Base-by-base conservation (phyloP, 176 grass and related monocot genomes). In the Triticum aestivum region DNA sequence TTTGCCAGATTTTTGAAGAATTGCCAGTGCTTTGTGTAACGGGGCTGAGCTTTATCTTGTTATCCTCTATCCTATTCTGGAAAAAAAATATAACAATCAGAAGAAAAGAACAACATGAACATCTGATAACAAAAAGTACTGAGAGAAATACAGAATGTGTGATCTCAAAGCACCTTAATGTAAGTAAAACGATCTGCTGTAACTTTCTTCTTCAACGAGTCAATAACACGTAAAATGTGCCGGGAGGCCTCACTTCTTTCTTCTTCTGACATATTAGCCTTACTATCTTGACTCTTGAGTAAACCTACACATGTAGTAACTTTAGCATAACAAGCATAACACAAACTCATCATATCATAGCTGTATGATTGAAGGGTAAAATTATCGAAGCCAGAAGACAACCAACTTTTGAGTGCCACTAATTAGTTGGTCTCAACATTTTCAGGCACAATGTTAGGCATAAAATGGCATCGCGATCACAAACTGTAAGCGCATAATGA, bases 51-150 rank as follows among this genome's bases (percentile, higher is more conserved):
- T 94, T 98, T 82, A 86, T 89, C 85, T 66, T 94, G 79, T 96
- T 96, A 74, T 87, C 92, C 39, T 84, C 93, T 77, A 98, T 83
- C 79, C 83, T 98, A 91, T 91, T 90, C 96, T 98, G 96, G 2
- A 76, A 86, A 26, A 83, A 81, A 69, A 26, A 87, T 41, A 86
- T 34, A 79, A 39, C 15, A 68, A 24, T 47, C 49, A 70, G 30
- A 8, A 51, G 41, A 70, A 20, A 61, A 54, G 6, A 20, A 79
- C 44, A 74, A 13, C 20, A 59, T 59, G 59, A n/a, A 26, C 21
- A 90, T 79, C 23, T 64, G 33, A 37, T 49, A 37, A 21, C 38
- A 68, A 33, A 67, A 34, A 65, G 21, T 30, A 67, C 73, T n/a
- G 5, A 34, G 12, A 12, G 41, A 79, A 61, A 5, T 30, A 63